Percentiles rank a stretch among this genome's conserved stretches.
phyloP scores from a whole-genome alignment of 495 filamentous ascomycete genomes.

The Rhypophila decipiens region DNA sequence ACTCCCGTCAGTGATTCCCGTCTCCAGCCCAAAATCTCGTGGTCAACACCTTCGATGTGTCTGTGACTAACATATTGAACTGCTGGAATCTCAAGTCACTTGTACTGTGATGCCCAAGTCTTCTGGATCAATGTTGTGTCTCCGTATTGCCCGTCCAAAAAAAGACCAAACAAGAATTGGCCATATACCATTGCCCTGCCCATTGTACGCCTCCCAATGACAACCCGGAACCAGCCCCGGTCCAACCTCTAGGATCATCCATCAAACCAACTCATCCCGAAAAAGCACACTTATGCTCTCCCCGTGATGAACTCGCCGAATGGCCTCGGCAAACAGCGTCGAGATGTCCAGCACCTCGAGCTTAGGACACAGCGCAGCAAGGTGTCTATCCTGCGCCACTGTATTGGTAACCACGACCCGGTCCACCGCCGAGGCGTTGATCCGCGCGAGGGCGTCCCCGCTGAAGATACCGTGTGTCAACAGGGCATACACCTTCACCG shows the following conservation, averaged over 20 bases:
- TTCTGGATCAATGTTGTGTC: too few species aligned
- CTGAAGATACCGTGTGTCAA: conserved; percentile 92
- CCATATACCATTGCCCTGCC: too few species aligned
- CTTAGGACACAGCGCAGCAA: conserved; percentile 58
- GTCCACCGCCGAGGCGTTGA: conserved; percentile 87
- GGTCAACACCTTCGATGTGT: too few species aligned
- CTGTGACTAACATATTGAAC: too few species aligned
- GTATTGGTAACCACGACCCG: conserved; percentile 92
- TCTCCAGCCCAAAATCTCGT: too few species aligned
- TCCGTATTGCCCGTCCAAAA: too few species aligned
- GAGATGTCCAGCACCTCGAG: conserved; percentile 92
- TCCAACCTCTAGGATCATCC: not conserved
- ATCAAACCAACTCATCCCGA: conserved; percentile 57
- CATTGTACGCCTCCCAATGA: too few species aligned
- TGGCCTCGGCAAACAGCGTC: conserved; percentile 90
- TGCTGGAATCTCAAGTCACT: too few species aligned
- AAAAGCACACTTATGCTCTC: conserved; percentile 96
- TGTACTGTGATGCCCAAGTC: too few species aligned
- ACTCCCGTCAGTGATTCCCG: too few species aligned
- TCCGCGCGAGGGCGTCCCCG: conserved; percentile 89
- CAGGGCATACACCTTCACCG: conserved; percentile 79
- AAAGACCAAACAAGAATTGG: too few species aligned
- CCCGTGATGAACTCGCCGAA: conserved; percentile 91
- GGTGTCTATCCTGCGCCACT: conserved; percentile 78
- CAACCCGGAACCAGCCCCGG: too few species aligned